Percentiles rank a stretch among this genome's conserved stretches.
phyloP scores from a whole-genome alignment of 1,284 basidiomycete species.

The Leccinum angustisporum region DNA sequence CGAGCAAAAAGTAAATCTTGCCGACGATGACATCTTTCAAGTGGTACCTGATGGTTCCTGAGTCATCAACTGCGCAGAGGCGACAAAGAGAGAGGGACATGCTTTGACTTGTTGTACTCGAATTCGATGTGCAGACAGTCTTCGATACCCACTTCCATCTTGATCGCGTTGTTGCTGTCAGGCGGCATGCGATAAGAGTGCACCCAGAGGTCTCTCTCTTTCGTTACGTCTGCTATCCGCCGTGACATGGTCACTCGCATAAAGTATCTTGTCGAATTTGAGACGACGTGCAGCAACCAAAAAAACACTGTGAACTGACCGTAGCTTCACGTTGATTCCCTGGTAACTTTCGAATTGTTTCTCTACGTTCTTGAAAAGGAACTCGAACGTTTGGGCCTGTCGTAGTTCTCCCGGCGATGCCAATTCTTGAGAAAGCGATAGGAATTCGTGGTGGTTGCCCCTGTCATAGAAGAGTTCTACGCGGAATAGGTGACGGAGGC shows the following conservation, averaged over 20 bases:
- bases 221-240: slow-evolving; percentile 88
- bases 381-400: slow-evolving; percentile 92
- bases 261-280: slow-evolving; percentile 67
- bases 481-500: neutral
- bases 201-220: slow-evolving; percentile 96
- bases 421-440: slow-evolving; percentile 93
- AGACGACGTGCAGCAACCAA: neutral
- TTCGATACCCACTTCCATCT: slow-evolving; percentile 99
- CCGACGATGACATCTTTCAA: slow-evolving; percentile 99
- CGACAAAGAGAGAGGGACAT: slow-evolving; percentile 30
- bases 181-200: slow-evolving; percentile 99
- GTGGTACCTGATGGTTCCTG: slow-evolving; percentile 71
- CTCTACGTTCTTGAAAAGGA: slow-evolving; percentile 98
- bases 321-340: slow-evolving; percentile 96
- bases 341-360: slow-evolving; percentile 98
- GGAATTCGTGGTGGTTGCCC: slow-evolving; percentile 97
- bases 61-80: slow-evolving; percentile 1
- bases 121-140: slow-evolving; percentile 99
- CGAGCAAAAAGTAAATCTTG: slow-evolving; percentile 98
- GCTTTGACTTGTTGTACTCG: slow-evolving; percentile 99
- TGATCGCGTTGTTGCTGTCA: slow-evolving; percentile 96
- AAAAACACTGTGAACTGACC: slow-evolving; percentile 50
- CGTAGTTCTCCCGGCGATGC: slow-evolving; percentile 94
- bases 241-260: slow-evolving; percentile 90
- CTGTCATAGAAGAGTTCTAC: slow-evolving; percentile 92